A percentile compares a stretch with the other conserved stretches of the same genome.
phyloP scores from a whole-genome alignment of 2,329 filamentous ascomycete species.

The Colletotrichum endophyticum region DNA sequence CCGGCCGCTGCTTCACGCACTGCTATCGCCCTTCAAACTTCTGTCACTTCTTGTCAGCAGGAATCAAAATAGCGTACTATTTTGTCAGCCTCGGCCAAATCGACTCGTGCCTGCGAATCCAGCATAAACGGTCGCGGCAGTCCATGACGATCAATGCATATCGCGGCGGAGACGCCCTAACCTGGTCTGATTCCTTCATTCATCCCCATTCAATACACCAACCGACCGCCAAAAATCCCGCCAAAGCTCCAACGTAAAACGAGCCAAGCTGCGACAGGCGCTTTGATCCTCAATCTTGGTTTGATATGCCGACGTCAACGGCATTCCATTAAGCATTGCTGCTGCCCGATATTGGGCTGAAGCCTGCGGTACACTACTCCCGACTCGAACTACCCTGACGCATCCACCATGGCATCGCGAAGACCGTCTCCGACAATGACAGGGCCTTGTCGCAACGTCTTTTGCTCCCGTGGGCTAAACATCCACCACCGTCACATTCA shows the following conservation, averaged over 20 bases:
- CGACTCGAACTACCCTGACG: background rate
- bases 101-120: background rate
- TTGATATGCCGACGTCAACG: conserved; percentile 5
- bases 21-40: background rate
- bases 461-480: background rate
- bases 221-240: background rate
- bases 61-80: conserved; percentile 5
- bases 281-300: background rate
- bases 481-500: conserved; percentile 6
- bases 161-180: background rate
- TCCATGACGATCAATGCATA: conserved; percentile 16
- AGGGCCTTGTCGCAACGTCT: background rate
- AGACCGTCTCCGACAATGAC: background rate
- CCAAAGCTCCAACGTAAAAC: background rate
- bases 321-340: background rate
- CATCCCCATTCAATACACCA: background rate
- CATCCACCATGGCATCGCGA: background rate
- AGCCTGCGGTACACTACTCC: background rate
- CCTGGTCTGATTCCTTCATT: background rate
- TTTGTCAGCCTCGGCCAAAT: conserved; percentile 10
- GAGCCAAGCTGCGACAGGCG: background rate
- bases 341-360: background rate
- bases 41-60: conserved; percentile 1
- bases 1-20: background rate
- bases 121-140: conserved; percentile 11